phyloP scores from a whole-genome alignment of 768 basidiomycete species.

The Paxillus ammoniavirescens region DNA sequence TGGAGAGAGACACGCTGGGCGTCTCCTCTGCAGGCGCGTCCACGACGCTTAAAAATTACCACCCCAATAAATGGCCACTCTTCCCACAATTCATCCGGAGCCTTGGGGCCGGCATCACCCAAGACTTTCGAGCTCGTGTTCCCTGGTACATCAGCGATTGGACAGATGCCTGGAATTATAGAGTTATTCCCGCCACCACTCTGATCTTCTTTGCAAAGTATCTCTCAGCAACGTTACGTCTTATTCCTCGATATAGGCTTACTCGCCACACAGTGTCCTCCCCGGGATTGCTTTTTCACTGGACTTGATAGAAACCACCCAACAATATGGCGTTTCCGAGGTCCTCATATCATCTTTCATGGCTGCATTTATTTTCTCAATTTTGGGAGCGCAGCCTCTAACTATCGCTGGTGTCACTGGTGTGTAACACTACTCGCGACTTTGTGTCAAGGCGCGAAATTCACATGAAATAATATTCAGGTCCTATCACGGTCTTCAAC shows the following conservation, averaged over 20 bases:
- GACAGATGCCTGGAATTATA: slow-evolving; percentile 90
- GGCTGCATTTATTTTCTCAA: slow-evolving; percentile 83
- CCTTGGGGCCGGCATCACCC: slow-evolving; percentile 60
- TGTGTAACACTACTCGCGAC: slow-evolving; percentile 21
- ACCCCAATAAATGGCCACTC: not conserved
- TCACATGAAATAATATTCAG: slow-evolving; percentile 33
- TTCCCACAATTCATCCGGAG: slow-evolving; percentile 19
- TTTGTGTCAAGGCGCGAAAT: not conserved
- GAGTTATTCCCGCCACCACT: slow-evolving; percentile 83
- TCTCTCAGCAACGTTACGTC: slow-evolving; percentile 19
- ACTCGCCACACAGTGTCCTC: slow-evolving; percentile 52
- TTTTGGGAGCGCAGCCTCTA: slow-evolving; percentile 88
- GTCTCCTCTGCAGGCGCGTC: slow-evolving; percentile 5
- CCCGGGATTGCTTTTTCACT: slow-evolving; percentile 91
- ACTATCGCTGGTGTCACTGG: slow-evolving; percentile 92
- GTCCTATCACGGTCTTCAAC: slow-evolving; percentile 92
- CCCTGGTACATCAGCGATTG: slow-evolving; percentile 88
- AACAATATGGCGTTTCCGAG: slow-evolving; percentile 87
- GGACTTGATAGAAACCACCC: slow-evolving; percentile 88
- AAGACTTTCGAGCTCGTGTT: slow-evolving; percentile 66
- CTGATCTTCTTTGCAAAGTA: slow-evolving; percentile 87
- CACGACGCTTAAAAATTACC: not conserved
- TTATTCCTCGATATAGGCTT: not conserved
- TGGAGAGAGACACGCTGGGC: not conserved
- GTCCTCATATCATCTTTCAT: slow-evolving; percentile 83